phyloP scores from a whole-genome alignment of 108 stramenopile species.

The Schizochytrium sp. region DNA sequence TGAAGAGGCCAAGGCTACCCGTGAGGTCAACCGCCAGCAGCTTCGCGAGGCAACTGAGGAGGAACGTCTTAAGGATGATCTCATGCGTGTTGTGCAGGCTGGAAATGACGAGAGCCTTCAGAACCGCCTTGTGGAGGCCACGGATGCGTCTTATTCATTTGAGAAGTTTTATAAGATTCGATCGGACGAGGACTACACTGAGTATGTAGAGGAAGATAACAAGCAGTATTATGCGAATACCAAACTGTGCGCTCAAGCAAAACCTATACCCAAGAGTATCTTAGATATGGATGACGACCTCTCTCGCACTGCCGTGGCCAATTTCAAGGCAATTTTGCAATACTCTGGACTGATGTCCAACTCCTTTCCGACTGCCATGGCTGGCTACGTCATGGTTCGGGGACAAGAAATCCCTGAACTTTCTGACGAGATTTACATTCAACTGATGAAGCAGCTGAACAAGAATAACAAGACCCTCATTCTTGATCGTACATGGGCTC shows the following conservation, averaged over 20 bases:
- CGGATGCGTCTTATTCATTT: conserved; percentile 71
- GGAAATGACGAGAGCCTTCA: background rate
- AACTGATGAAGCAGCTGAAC: conserved; percentile 78
- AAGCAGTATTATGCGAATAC: conserved; percentile 74
- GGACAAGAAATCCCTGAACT: conserved; percentile 75
- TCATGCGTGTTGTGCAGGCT: conserved; percentile 12
- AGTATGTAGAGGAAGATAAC: conserved; percentile 67
- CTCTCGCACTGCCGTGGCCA: conserved; percentile 70
- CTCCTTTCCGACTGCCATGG: conserved; percentile 79
- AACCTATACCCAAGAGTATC: conserved; percentile 74
- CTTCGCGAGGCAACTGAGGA: conserved; percentile 34
- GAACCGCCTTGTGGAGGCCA: conserved; percentile 67
- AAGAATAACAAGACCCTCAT: conserved; percentile 73
- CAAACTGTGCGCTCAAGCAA: conserved; percentile 75
- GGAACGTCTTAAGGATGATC: conserved; percentile 26
- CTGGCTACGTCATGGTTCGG: conserved; percentile 78
- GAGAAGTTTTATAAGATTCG: conserved; percentile 73
- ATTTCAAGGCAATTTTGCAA: conserved; percentile 77
- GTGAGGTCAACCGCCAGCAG: conserved; percentile 57
- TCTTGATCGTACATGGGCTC: conserved; percentile 76
- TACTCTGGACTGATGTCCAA: conserved; percentile 80
- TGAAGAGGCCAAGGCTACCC: conserved; percentile 42
- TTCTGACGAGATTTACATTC: conserved; percentile 78
- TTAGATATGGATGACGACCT: conserved; percentile 72
- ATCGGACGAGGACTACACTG: conserved; percentile 72